Evolutionary conservation across 495 filamentous ascomycete species (phyloP), one percentile per base, ranked within the genome.

Genomic region (Pseudoneurospora amorphoporcata): DNA sequence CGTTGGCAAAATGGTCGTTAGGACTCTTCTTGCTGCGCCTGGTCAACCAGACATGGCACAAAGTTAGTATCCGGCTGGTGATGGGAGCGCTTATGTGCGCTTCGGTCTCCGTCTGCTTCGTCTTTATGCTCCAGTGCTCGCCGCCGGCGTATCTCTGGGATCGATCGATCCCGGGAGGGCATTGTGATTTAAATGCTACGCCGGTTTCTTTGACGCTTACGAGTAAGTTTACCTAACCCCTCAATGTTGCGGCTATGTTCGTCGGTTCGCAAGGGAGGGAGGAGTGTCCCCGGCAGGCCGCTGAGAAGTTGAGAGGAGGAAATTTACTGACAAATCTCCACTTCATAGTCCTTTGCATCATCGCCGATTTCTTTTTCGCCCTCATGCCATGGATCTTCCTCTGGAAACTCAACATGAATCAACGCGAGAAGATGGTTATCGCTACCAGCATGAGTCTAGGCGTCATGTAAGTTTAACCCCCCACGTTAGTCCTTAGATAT

Each of bases 401-500:
- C 10, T 86, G 84, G 83, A 80, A 83, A 3, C 77, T 87, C 32
- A 81, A 87, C 43, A 85, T 88, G 75, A 78, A 80, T 39, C 76
- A 75, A 61, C 78, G 79, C 45, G 85, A 84, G 40, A 87, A 87
- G 71, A 75, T 83, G 61, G 82, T 81, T 16, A 84, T 88, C 32
- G 82, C 83, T 65, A 77, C 75, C 0, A 81, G 83, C 29, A 84
- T 88, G 81, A 84, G 86, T 40, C 74, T 87, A 5, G 86, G 86
- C 16, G 72, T 86, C 71, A 73, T 87, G 84, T 86, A 76, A 72
- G 84, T 80, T 3, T 2, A 16, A 23, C 58, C 6, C 32, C 23
- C 23, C 53, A 61, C 23, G 14, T 23, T 2, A 19, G 1, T 29
- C 4, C 29, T 12, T 32, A 16, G 2, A 61, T 40, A 40, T 8